Base-by-base conservation (phyloP, 768 basidiomycete species). In the Xerocomus potaroensis region DNA sequence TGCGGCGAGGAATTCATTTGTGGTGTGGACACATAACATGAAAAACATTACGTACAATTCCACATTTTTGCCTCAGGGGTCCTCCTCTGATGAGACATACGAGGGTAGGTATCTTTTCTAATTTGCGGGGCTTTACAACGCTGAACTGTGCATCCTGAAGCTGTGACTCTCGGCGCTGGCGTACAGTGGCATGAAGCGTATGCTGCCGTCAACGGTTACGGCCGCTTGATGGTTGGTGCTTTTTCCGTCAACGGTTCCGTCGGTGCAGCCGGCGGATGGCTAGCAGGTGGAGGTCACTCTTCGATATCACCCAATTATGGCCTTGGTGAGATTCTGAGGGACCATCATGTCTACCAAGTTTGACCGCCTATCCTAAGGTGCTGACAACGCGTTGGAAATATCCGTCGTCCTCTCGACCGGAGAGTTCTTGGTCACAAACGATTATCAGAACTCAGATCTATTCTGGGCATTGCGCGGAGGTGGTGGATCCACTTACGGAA, bases 111-210 rank as follows among this genome's bases (percentile, higher is more conserved):
- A 16, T 8, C 24, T 4, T 15, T 18, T 18, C 4, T 11, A 2
- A 8, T 12, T 14, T 32, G 67, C n/a, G n/a, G n/a, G n/a, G n/a
- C n/a, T n/a, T n/a, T n/a, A n/a, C n/a, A n/a, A n/a, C n/a, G n/a
- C n/a, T n/a, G n/a, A n/a, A n/a, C n/a, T n/a, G n/a, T n/a, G n/a
- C n/a, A n/a, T n/a, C n/a, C n/a, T n/a, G n/a, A n/a, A n/a, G n/a
- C n/a, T n/a, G n/a, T n/a, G n/a, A n/a, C n/a, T n/a, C n/a, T n/a
- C n/a, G n/a, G n/a, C 2, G 69, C 76, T 39, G 77, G 76, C 0
- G 73, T 77, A 3, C 73, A 77, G 51, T 77, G 75, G 74, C 45
- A 58, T n/a, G 72, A 75, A 44, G 71, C 71, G 1, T 79, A 78
- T 47, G 58, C 56, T 2, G 67, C 69, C 5, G 71, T 65, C 8